Percentiles rank a stretch among this genome's conserved stretches.
These are phyloP conservation scores for Sclerotinia spermophila DNA, from an alignment of 2,329 filamentous ascomycete species.

Conservation along the genomic window DNA sequence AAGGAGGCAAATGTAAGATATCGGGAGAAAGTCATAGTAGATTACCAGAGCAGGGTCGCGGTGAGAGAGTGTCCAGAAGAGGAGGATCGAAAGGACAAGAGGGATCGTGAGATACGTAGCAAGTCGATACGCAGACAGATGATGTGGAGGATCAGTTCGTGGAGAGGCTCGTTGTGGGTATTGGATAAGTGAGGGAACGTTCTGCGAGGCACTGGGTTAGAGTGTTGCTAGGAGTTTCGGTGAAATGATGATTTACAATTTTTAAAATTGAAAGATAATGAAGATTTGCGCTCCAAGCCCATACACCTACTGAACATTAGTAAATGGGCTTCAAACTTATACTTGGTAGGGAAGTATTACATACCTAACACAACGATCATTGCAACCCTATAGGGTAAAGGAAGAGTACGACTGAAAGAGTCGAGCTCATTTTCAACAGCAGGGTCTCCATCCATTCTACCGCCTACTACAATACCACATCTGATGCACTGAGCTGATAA, in stretches of 20 bases:
- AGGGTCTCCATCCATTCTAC: conserved; percentile 68
- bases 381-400: conserved; percentile 84
- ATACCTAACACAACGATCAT: conserved; percentile 80
- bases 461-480: conserved; percentile 31
- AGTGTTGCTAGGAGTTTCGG: conserved; percentile 6
- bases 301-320: conserved; percentile 61
- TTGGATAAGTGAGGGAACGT: conserved; percentile 80
- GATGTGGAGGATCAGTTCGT: conserved; percentile 64
- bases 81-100: conserved; percentile 65
- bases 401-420: conserved; percentile 80
- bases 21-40: conserved; percentile 79
- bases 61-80: conserved; percentile 81
- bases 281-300: conserved; percentile 92
- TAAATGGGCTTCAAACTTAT: conserved; percentile 7
- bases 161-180: conserved; percentile 73
- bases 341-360: conserved; percentile 26
- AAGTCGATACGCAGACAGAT: conserved; percentile 81
- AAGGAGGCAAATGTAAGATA: conserved; percentile 74
- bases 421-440: conserved; percentile 70
- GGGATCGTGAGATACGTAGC: conserved; percentile 72
- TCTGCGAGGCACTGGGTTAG: conserved; percentile 43
- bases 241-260: conserved; percentile 53
- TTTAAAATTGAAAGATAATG: conserved; percentile 76
- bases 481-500: conserved; percentile 24
- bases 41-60: conserved; percentile 67